Conservation (phyloP, 176 grass and related monocot species). For the Alloteropsis semialata region DNA sequence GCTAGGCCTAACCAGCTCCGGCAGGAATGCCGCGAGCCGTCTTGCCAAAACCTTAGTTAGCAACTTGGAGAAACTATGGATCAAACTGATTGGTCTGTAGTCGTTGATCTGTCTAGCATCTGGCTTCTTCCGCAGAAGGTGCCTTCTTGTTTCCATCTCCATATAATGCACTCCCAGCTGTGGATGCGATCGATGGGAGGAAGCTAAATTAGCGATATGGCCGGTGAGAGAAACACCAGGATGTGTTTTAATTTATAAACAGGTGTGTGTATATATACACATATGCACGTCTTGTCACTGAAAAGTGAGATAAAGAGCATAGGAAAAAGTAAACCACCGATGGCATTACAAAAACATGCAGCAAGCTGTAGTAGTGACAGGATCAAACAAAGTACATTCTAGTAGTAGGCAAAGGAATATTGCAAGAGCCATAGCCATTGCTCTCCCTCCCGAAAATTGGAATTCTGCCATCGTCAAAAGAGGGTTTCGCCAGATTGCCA, state of each 20-base stretch:
- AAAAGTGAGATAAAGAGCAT: slow-evolving; percentile 19
- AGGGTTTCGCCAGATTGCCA: too few relatives aligned
- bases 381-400: slow-evolving; percentile 26
- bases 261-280: not conserved
- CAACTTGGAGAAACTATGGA: too few relatives aligned
- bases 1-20: too few relatives aligned
- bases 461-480: too few relatives aligned
- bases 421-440: slow-evolving; percentile 26
- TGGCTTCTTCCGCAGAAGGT: too few relatives aligned
- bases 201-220: not conserved
- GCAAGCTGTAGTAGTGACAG: slow-evolving; percentile 13
- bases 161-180: not conserved
- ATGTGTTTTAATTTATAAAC: not conserved
- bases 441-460: slow-evolving; percentile 4
- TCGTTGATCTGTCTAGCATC: too few relatives aligned
- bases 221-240: not conserved
- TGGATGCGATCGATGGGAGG: not conserved
- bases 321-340: slow-evolving; percentile 9
- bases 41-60: too few relatives aligned
- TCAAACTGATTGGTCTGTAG: too few relatives aligned
- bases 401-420: slow-evolving; percentile 29
- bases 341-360: slow-evolving; percentile 18
- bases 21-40: too few relatives aligned
- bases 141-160: slow-evolving; percentile 17
- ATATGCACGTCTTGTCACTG: slow-evolving; percentile 36